Evolutionary conservation across 257 asterid species (phyloP).

Genomic region (Solanum gandarillasii): DNA sequence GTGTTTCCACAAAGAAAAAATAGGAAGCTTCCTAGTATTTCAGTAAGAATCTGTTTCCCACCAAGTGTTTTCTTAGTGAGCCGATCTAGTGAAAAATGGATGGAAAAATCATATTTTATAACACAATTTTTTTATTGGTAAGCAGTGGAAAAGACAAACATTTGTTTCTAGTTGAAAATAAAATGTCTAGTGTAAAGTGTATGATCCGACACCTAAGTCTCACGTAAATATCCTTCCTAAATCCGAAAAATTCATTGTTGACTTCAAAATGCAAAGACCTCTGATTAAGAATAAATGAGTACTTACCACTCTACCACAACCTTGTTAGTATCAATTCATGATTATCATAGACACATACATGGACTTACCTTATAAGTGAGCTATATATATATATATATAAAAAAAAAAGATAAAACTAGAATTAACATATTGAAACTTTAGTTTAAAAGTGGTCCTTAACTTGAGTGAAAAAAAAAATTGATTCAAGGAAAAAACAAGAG

Average conservation of each 20-base stretch:
- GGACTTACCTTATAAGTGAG: background rate
- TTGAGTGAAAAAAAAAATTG: background rate
- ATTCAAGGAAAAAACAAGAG: background rate
- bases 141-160: background rate
- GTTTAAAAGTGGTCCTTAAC: background rate
- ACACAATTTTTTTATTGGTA: too few relatives aligned
- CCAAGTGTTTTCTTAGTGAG: too few relatives aligned
- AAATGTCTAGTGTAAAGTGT: too few relatives aligned
- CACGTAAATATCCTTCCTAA: background rate
- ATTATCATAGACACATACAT: background rate
- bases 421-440: background rate
- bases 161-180: too few relatives aligned
- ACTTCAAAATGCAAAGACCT: background rate
- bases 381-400: too few relatives aligned
- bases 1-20: too few relatives aligned
- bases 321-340: background rate
- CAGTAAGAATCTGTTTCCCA: too few relatives aligned
- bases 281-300: background rate
- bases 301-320: too few relatives aligned
- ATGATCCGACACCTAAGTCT: background rate
- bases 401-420: background rate
- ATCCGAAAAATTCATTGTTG: background rate
- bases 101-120: too few relatives aligned
- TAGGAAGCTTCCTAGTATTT: too few relatives aligned
- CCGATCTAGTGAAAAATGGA: too few relatives aligned